A percentile compares a stretch with the other conserved stretches of the same genome.
Evolutionary conservation across 805 yeast species (phyloP).

Genomic region (Pichia kluyveri): DNA sequence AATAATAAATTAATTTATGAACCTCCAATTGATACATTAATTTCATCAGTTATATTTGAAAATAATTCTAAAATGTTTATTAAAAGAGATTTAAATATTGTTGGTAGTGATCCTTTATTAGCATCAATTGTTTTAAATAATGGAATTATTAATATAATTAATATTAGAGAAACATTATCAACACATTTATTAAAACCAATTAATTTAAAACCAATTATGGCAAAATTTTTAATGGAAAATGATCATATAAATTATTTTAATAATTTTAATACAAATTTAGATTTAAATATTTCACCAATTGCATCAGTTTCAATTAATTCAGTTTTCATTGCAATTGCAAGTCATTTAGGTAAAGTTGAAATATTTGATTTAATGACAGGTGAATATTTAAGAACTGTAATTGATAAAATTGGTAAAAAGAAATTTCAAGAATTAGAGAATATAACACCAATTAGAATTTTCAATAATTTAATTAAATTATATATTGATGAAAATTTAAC

Average conservation of each 20-base stretch:
- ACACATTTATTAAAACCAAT: not conserved
- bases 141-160: conserved; percentile 33
- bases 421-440: conserved; percentile 12
- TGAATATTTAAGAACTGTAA: conserved; percentile 25
- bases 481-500: conserved; percentile 16
- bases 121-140: conserved; percentile 29
- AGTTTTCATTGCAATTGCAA: conserved; percentile 29
- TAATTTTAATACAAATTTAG: not conserved
- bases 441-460: not conserved
- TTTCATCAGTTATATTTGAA: conserved; percentile 20
- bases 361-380: conserved; percentile 37
- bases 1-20: conserved; percentile 1
- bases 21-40: conserved; percentile 3
- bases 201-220: conserved; percentile 17
- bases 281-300: conserved; percentile 9
- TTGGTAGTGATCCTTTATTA: conserved; percentile 24
- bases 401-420: conserved; percentile 14
- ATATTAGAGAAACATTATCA: conserved; percentile 27
- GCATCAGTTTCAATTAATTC: conserved; percentile 23
- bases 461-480: conserved; percentile 1
- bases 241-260: conserved; percentile 6
- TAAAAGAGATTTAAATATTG: conserved; percentile 13
- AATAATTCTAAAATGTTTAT: conserved; percentile 12
- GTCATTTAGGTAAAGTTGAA: conserved; percentile 34
- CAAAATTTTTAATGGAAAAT: conserved; percentile 16